phyloP scores from a whole-genome alignment of 2,329 filamentous ascomycete species.

The Aspergillus japonicus region DNA sequence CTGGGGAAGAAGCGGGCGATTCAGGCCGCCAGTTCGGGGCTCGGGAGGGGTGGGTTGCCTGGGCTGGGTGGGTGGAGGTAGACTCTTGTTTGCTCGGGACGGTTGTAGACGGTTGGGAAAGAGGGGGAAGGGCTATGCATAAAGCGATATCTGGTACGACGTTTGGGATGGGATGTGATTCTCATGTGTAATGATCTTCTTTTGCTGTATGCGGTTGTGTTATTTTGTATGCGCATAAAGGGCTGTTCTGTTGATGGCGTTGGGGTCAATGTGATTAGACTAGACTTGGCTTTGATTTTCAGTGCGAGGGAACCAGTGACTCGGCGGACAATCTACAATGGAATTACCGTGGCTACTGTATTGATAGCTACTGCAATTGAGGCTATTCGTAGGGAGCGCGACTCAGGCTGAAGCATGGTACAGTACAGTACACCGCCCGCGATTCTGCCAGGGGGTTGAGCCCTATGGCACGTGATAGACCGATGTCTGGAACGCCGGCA shows the following conservation, averaged over 20 bases:
- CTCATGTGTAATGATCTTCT: background rate
- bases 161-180: background rate
- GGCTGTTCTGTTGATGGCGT: too few relatives aligned
- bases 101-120: background rate
- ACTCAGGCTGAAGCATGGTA: too few relatives aligned
- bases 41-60: slow-evolving; percentile 39
- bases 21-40: slow-evolving; percentile 41
- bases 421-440: too few relatives aligned
- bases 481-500: slow-evolving; percentile 9
- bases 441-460: slow-evolving; percentile 13
- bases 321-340: too few relatives aligned
- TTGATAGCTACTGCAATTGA: too few relatives aligned
- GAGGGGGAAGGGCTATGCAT: background rate
- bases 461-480: slow-evolving; percentile 18
- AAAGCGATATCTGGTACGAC: background rate
- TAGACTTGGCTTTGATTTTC: background rate
- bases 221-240: background rate
- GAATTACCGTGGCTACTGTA: too few relatives aligned
- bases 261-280: too few relatives aligned
- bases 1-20: slow-evolving; percentile 45
- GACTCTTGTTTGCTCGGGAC: background rate
- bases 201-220: background rate
- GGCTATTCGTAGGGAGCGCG: too few relatives aligned
- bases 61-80: slow-evolving; percentile 42
- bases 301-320: too few relatives aligned